Conservation (phyloP, 1,139 yeast species). For the Pichia sp. region DNA sequence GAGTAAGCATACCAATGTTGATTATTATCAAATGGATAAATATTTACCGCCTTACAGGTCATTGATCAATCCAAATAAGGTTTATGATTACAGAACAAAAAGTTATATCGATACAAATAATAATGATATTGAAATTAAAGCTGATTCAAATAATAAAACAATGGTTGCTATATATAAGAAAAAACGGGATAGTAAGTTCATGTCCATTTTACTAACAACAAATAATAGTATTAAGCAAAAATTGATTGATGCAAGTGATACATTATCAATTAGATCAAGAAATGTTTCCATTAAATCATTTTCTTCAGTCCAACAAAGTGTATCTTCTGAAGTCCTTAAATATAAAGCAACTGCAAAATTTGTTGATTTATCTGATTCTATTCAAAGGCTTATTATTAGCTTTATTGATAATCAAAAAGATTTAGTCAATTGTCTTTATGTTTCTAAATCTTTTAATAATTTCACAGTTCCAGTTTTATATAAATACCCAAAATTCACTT, state of each 20-base stretch:
- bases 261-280: slow-evolving; percentile 24
- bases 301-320: slow-evolving; percentile 4
- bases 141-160: slow-evolving; percentile 5
- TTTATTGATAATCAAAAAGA: slow-evolving; percentile 28
- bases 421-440: slow-evolving; percentile 40
- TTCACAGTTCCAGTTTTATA: slow-evolving; percentile 53
- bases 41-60: slow-evolving; percentile 31
- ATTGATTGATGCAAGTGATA: slow-evolving; percentile 26
- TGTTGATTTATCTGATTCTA: slow-evolving; percentile 29
- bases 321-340: slow-evolving; percentile 1
- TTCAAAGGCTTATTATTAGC: slow-evolving; percentile 24
- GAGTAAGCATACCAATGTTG: slow-evolving; percentile 9
- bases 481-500: slow-evolving; percentile 46
- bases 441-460: slow-evolving; percentile 43
- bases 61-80: slow-evolving; percentile 26
- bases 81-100: slow-evolving; percentile 28
- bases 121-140: slow-evolving; percentile 9
- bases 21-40: slow-evolving; percentile 20
- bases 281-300: slow-evolving; percentile 21
- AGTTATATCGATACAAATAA: slow-evolving; percentile 22
- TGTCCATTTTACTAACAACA: slow-evolving; percentile 23
- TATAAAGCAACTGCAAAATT: slow-evolving; percentile 14
- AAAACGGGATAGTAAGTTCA: slow-evolving; percentile 16
- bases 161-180: slow-evolving; percentile 13
- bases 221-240: slow-evolving; percentile 23